Conservation (phyloP, 305 asterid species). For the Fraxinus sp. region DNA sequence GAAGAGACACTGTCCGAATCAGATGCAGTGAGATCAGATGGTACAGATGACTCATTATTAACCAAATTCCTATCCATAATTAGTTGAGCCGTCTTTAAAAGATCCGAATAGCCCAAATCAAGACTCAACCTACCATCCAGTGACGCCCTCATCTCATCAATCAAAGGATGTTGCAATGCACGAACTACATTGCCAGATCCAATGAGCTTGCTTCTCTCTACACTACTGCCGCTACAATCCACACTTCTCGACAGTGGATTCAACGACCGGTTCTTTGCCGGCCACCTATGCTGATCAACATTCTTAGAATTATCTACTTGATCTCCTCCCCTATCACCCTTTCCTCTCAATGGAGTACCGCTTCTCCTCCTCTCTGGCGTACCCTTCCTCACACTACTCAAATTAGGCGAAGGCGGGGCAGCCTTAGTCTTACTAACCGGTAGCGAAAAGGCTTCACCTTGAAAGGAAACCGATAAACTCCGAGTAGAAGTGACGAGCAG, state of each 20-base stretch:
- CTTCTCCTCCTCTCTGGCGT: conserved; percentile 65
- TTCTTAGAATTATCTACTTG: conserved; percentile 29
- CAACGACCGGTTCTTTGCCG: conserved; percentile 50
- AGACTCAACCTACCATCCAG: conserved; percentile 59
- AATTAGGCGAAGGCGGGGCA: conserved; percentile 63
- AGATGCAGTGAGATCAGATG: conserved; percentile 66
- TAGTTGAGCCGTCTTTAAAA: conserved; percentile 32
- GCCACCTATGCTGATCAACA: conserved; percentile 85
- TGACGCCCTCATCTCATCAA: conserved; percentile 70
- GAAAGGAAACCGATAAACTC: conserved; percentile 88
- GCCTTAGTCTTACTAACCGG: conserved; percentile 80
- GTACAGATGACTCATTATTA: conserved; percentile 44
- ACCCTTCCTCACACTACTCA: conserved; percentile 58
- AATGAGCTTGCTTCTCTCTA: conserved; percentile 45
- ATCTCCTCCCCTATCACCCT: neutral
- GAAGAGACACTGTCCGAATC: conserved; percentile 96
- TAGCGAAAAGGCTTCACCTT: conserved; percentile 78
- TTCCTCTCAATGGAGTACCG: neutral
- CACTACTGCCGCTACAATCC: conserved; percentile 49
- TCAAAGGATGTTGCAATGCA: conserved; percentile 56
- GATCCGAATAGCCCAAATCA: conserved; percentile 57
- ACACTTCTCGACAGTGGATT: conserved; percentile 65
- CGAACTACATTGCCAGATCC: conserved; percentile 58
- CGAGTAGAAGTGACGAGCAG: conserved; percentile 72
- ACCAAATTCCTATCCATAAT: conserved; percentile 44